These are phyloP conservation scores for Fraxinus platypoda DNA, from an alignment of 305 asterid genomes.

Conservation along the genomic window DNA sequence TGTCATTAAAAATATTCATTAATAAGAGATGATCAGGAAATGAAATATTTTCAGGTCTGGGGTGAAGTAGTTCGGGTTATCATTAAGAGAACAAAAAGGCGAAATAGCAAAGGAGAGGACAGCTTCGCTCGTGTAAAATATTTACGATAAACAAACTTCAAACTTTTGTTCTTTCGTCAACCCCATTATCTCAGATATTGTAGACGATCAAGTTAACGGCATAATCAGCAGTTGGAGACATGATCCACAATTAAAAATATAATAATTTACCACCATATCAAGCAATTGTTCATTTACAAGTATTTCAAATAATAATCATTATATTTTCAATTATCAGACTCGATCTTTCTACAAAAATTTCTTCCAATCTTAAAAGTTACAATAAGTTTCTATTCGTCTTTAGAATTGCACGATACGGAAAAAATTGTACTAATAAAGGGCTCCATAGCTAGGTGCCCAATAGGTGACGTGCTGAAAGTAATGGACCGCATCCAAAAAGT, in stretches of 20 bases:
- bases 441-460: neutral
- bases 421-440: neutral
- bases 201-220: neutral
- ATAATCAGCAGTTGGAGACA: neutral
- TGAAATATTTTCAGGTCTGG: neutral
- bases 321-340: neutral
- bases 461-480: neutral
- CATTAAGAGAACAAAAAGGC: neutral
- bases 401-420: neutral
- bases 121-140: neutral
- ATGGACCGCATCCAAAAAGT: neutral
- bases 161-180: neutral
- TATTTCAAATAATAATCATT: neutral
- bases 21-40: neutral
- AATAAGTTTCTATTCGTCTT: neutral
- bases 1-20: neutral
- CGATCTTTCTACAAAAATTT: neutral
- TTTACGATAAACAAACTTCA: neutral
- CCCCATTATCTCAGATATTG: neutral
- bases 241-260: neutral
- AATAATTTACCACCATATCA: neutral
- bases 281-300: neutral
- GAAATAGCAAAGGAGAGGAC: neutral
- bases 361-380: neutral
- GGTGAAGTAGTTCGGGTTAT: neutral